Evolutionary conservation across 1,139 yeast species (phyloP), one percentile per base, ranked within the genome.

Genomic region (Pichia norvegensis): DNA sequence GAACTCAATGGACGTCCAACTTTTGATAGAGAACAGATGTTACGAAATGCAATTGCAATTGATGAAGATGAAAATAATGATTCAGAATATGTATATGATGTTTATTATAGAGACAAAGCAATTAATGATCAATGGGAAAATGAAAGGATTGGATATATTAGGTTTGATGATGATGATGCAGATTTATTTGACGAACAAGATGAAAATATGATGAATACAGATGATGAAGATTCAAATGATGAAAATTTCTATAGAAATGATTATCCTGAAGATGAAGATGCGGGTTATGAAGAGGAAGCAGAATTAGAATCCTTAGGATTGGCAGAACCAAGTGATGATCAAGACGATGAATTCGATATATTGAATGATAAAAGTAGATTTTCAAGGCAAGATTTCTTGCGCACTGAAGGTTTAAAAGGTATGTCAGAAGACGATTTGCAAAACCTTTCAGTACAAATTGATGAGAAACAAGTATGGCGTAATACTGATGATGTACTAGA

Each of bases 231-330:
- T 58, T 82, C 90, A 1, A 84, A 84, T 56, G 96, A 95, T 14
- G 97, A 92, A 64, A 88, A 85, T 51, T 90, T 81, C 58, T 92
- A 92, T 62, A 79, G 81, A 57, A 92, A 92, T 64, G 97, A 92
- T 59, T 92, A 92, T 59, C 98, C 98, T 0, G 95, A 87, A 46
- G 95, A 87, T 58, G 96, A 86, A 56, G 92, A 84, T 57, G 85
- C 61, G 2, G 66, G 62, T 1, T 61, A 59, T 25, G 51, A 48
- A 14, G 61, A 59, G 35, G 39, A 36, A 20, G 29, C 55, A n/a
- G 54, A 49, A 4, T 38, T 47, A 3, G 52, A 43, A 27, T 49
- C 53, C 13, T 29, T 48, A 50, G 55, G 48, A 25, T 46, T 42
- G 53, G 55, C 41, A 13, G 61, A 58, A 40, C 62, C 62, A 20